These are phyloP conservation scores for Tylopilus rubrobrunneus DNA, from an alignment of 768 basidiomycete species.

Conservation along the genomic window DNA sequence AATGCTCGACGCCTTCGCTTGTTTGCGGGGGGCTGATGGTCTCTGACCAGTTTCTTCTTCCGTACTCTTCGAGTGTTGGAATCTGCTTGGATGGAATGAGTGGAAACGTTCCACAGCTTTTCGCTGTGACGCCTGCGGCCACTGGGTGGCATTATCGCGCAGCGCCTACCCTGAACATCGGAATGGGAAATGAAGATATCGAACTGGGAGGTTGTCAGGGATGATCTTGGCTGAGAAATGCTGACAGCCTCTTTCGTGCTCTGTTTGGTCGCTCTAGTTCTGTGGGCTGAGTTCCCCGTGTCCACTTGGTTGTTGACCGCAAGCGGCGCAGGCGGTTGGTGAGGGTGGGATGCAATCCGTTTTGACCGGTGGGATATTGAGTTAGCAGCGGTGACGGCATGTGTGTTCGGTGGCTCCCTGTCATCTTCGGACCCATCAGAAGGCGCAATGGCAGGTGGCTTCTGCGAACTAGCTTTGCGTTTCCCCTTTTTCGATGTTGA, in stretches of 20 bases:
- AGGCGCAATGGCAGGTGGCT: slow-evolving; percentile 11
- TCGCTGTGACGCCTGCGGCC: not conserved
- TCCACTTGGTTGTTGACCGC: not conserved
- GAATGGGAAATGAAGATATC: not conserved
- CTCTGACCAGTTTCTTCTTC: not conserved
- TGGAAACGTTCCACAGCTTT: not conserved
- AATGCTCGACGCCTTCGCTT: slow-evolving; percentile 16
- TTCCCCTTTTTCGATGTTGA: slow-evolving; percentile 6
- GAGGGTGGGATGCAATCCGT: slow-evolving; percentile 6
- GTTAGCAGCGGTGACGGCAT: not conserved
- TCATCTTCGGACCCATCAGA: slow-evolving; percentile 26
- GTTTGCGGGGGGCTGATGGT: not conserved
- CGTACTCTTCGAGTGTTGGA: not conserved
- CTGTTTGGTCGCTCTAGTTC: not conserved
- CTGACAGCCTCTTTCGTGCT: not conserved
- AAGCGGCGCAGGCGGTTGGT: not conserved
- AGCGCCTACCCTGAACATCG: not conserved
- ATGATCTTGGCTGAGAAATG: not conserved
- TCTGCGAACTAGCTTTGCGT: slow-evolving; percentile 23
- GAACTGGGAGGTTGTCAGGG: not conserved
- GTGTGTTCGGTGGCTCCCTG: not conserved
- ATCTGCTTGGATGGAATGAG: not conserved
- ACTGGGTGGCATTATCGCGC: not conserved
- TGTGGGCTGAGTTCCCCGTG: not conserved
- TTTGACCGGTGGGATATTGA: slow-evolving; percentile 10